phyloP scores from a whole-genome alignment of 495 filamentous ascomycete species.

The Hypoxylon fuscum region DNA sequence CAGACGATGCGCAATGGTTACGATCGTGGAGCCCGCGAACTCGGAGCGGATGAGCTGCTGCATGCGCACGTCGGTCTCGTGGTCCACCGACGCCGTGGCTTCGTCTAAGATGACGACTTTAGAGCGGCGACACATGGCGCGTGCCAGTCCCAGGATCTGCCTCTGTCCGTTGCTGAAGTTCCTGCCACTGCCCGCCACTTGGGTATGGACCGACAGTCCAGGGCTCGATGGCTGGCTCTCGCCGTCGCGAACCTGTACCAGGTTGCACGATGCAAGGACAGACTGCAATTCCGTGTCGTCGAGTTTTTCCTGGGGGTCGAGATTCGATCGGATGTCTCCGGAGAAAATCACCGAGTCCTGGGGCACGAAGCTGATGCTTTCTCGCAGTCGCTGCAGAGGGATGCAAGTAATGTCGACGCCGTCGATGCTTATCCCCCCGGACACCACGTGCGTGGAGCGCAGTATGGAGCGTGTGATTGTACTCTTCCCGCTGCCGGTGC shows the following conservation, averaged over 20 bases:
- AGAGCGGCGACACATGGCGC: slow-evolving; percentile 43
- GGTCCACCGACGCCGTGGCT: slow-evolving; percentile 56
- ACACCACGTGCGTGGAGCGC: slow-evolving; percentile 47
- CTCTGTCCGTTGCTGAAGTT: slow-evolving; percentile 29
- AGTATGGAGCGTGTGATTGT: slow-evolving; percentile 51
- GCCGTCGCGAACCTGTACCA: neutral
- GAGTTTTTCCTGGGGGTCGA: slow-evolving; percentile 58
- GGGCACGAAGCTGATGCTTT: slow-evolving; percentile 52
- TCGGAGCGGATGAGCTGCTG: slow-evolving; percentile 64
- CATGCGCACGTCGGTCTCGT: slow-evolving; percentile 65
- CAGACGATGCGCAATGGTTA: slow-evolving; percentile 66
- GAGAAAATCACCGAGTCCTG: slow-evolving; percentile 56
- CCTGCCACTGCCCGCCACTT: slow-evolving; percentile 14
- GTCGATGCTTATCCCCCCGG: slow-evolving; percentile 49
- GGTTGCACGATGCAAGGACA: slow-evolving; percentile 57
- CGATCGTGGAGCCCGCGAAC: slow-evolving; percentile 63
- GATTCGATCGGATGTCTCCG: slow-evolving; percentile 51
- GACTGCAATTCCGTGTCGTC: slow-evolving; percentile 64
- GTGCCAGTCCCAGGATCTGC: slow-evolving; percentile 25
- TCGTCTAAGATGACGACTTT: slow-evolving; percentile 47
- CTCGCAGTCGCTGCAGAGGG: slow-evolving; percentile 50
- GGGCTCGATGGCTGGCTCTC: neutral
- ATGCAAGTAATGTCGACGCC: slow-evolving; percentile 51
- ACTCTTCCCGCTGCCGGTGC: slow-evolving; percentile 55
- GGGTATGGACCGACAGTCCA: slow-evolving; percentile 9